Percentiles rank a stretch among this genome's conserved stretches.
Evolutionary conservation across 306 rosid genomes (phyloP).

Genomic region (Purshia tridentata): DNA sequence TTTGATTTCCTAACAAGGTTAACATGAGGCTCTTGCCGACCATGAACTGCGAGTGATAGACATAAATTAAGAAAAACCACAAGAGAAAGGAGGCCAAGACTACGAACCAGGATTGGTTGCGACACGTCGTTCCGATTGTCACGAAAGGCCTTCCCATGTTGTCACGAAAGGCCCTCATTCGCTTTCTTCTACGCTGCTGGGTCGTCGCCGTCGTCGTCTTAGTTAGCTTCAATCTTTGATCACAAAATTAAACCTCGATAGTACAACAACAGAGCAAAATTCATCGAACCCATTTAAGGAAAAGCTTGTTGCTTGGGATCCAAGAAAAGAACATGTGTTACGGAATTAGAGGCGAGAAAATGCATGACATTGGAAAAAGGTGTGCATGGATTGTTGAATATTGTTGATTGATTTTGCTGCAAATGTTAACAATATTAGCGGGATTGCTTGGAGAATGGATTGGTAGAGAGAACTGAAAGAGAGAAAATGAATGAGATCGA

Average conservation of each 20-base stretch:
- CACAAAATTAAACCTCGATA: background rate
- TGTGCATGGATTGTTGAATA: background rate
- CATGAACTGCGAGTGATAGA: slow-evolving; percentile 17
- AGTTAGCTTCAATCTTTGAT: background rate
- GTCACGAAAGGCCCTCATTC: slow-evolving; percentile 21
- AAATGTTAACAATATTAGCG: background rate
- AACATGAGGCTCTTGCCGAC: background rate
- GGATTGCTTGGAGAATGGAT: background rate
- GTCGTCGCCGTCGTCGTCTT: background rate
- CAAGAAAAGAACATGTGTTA: background rate
- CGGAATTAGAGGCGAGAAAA: background rate
- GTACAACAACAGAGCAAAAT: background rate
- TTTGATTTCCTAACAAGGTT: slow-evolving; percentile 6
- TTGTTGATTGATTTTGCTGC: background rate
- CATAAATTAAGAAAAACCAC: slow-evolving; percentile 27
- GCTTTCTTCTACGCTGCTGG: background rate
- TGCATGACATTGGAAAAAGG: background rate
- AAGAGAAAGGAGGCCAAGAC: slow-evolving; percentile 26
- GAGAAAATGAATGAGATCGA: background rate
- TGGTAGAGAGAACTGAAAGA: background rate
- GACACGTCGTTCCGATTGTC: slow-evolving; percentile 7
- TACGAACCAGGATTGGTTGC: slow-evolving; percentile 29
- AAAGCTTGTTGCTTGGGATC: background rate
- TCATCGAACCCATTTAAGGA: background rate
- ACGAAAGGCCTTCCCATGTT: slow-evolving; percentile 15